Percentiles rank a stretch among this genome's conserved stretches.
Evolutionary conservation across 371 early-diverging fungal genomes (phyloP).

Genomic region (Mortierella sp.): DNA sequence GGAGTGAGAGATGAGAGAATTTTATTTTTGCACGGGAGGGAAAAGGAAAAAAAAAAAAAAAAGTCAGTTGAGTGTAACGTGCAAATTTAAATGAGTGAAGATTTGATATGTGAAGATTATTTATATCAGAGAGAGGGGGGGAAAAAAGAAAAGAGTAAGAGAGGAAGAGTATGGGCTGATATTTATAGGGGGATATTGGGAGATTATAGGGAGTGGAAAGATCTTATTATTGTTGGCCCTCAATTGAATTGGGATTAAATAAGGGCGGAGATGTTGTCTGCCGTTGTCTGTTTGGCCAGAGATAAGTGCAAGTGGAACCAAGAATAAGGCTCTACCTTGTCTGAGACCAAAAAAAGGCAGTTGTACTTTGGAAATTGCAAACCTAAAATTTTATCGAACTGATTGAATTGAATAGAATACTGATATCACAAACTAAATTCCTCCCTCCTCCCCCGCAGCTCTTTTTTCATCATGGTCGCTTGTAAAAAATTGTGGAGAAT

Average conservation of each 20-base stretch:
- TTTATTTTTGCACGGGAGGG: no score
- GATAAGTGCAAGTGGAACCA: constrained; percentile 12
- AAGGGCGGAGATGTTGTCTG: background rate
- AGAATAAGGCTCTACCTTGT: background rate
- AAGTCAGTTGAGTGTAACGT: background rate
- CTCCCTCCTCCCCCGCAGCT: background rate
- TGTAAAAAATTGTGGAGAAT: constrained; percentile 7
- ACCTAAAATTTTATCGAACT: constrained; percentile 1
- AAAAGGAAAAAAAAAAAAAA: no score
- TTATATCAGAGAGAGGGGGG: background rate
- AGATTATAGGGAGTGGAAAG: background rate
- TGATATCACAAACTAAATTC: constrained; percentile 28
- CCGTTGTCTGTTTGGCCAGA: constrained; percentile 7
- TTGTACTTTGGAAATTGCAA: background rate
- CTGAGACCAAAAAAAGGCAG: constrained; percentile 12
- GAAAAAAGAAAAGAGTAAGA: constrained; percentile 2
- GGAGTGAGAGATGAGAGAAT: background rate
- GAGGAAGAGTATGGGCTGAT: constrained; percentile 2
- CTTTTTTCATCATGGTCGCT: background rate
- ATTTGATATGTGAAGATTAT: background rate
- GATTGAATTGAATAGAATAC: constrained; percentile 29
- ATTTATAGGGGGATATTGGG: constrained; percentile 15
- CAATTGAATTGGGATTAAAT: background rate
- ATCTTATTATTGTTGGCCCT: background rate
- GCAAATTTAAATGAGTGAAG: background rate